A percentile compares a stretch with the other conserved stretches of the same genome.
These are phyloP conservation scores for Hortaea werneckii DNA, from an alignment of 2,329 filamentous ascomycete species.

Conservation along the genomic window DNA sequence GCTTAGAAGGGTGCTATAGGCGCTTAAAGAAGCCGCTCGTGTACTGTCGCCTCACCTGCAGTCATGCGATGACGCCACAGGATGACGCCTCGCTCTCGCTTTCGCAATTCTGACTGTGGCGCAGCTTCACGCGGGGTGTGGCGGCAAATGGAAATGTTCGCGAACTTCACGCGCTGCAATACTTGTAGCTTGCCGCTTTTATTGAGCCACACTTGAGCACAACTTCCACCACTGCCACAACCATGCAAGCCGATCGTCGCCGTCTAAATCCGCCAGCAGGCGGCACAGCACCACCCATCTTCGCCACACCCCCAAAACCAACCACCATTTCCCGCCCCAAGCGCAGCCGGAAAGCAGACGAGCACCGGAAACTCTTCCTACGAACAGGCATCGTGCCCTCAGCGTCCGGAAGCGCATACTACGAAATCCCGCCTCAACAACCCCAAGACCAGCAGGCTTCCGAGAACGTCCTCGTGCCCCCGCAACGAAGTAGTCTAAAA, in stretches of 20 bases:
- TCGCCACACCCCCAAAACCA: constrained; percentile 39
- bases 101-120: background rate
- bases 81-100: background rate
- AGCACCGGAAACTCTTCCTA: constrained; percentile 78
- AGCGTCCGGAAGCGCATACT: constrained; percentile 84
- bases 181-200: too few species aligned
- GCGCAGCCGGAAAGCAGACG: constrained; percentile 54
- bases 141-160: too few species aligned
- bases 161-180: too few species aligned
- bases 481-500: constrained; percentile 61
- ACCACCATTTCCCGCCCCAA: constrained; percentile 38
- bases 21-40: too few species aligned
- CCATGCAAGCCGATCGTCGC: constrained; percentile 61
- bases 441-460: constrained; percentile 17
- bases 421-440: constrained; percentile 45
- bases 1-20: too few species aligned
- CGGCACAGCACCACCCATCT: constrained; percentile 65
- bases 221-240: constrained; percentile 2
- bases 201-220: background rate
- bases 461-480: constrained; percentile 36
- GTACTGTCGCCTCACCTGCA: background rate
- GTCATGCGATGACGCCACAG: background rate
- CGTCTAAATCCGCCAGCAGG: constrained; percentile 81
- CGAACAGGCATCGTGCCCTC: constrained; percentile 89
- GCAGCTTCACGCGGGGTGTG: background rate